phyloP scores from a whole-genome alignment of 129 eudicot genomes.

The Kitagawia praeruptora region DNA sequence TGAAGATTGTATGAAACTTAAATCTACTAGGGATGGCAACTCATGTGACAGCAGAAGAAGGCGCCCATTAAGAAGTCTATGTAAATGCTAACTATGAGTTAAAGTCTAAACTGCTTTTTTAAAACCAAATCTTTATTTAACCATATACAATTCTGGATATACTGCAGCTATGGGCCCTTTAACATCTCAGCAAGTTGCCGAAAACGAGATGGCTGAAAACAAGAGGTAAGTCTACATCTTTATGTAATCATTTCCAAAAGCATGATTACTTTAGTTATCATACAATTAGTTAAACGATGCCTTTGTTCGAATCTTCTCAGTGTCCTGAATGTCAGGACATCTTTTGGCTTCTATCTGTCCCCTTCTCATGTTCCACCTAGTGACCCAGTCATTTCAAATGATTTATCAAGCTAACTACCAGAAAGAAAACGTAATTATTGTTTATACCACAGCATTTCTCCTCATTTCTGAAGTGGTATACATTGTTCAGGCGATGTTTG shows the following conservation, averaged over 20 bases:
- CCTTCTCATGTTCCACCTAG: neutral
- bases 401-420: neutral
- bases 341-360: neutral
- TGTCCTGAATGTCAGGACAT: neutral
- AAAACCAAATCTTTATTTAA: neutral
- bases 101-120: neutral
- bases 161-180: conserved; percentile 60
- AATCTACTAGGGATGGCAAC: conserved; percentile 14
- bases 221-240: conserved; percentile 42
- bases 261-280: neutral
- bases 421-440: neutral
- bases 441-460: neutral
- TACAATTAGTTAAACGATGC: neutral
- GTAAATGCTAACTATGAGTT: conserved; percentile 29
- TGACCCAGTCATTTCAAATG: neutral
- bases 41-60: conserved; percentile 19
- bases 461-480: neutral
- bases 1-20: neutral
- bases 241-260: too few species aligned
- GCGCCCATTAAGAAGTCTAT: conserved; percentile 49
- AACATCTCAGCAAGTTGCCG: conserved; percentile 35
- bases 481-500: conserved; percentile 44
- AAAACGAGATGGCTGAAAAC: conserved; percentile 35
- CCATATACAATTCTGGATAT: neutral
- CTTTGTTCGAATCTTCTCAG: neutral